Evolutionary conservation across 1,284 basidiomycete genomes (phyloP).

Genomic region (Tausonia pullulans): DNA sequence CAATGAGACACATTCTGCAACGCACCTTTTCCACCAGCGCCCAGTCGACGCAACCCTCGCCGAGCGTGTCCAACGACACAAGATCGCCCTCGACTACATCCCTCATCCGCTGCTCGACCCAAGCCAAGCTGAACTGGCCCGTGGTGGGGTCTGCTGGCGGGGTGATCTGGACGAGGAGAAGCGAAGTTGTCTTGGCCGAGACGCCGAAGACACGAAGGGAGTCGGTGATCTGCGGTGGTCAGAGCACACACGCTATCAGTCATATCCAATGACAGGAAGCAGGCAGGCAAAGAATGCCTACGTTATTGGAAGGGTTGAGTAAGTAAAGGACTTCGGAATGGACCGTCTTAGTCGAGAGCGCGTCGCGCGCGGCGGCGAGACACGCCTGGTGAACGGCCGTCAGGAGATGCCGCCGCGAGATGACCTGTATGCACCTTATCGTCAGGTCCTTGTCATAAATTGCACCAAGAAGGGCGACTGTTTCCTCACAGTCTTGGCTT

Average conservation of each 20-base stretch:
- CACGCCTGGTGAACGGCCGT: conserved; percentile 71
- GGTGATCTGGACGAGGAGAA: conserved; percentile 62
- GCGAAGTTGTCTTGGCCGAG: conserved; percentile 49
- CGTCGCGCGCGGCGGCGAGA: conserved; percentile 48
- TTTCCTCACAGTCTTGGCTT: conserved; percentile 47
- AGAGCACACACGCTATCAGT: background rate
- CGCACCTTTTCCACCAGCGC: conserved; percentile 38
- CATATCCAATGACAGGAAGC: background rate
- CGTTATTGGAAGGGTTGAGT: conserved; percentile 74
- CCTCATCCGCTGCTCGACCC: conserved; percentile 44
- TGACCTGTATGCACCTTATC: conserved; percentile 22
- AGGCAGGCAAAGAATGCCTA: conserved; percentile 28
- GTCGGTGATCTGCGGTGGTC: conserved; percentile 59
- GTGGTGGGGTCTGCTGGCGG: conserved; percentile 25
- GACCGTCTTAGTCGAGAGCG: conserved; percentile 59
- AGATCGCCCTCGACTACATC: conserved; percentile 48
- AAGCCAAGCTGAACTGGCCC: conserved; percentile 15
- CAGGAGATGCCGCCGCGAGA: conserved; percentile 48
- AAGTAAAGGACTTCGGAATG: conserved; percentile 78
- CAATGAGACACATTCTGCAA: background rate
- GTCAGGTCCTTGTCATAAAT: background rate
- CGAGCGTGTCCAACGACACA: conserved; percentile 35
- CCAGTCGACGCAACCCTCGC: conserved; percentile 21
- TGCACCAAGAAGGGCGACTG: background rate
- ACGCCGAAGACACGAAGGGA: conserved; percentile 74